Conservation (phyloP, 2,329 filamentous ascomycete species). For the Alternaria conjuncta region DNA sequence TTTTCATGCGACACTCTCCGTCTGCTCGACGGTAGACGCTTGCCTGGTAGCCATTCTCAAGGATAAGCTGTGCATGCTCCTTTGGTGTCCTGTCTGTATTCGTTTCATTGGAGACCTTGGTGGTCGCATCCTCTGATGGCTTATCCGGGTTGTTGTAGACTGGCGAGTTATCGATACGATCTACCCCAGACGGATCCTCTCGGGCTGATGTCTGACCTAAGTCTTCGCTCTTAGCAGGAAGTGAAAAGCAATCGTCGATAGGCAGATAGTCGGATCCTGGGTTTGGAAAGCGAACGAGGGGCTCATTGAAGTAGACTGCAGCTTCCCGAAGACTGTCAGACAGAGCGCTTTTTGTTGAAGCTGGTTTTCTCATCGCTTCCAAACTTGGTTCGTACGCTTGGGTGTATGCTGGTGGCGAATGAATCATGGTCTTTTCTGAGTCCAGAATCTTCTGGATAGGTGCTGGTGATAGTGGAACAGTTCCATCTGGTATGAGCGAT, state of each 20-base stretch:
- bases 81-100: neutral
- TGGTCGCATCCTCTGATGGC: neutral
- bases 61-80: neutral
- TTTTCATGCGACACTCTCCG: neutral
- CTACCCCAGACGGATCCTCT: neutral
- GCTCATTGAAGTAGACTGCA: neutral
- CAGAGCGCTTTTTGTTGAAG: slow-evolving; percentile 33
- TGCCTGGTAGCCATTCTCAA: neutral
- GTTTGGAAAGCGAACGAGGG: neutral
- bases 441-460: slow-evolving; percentile 33
- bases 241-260: neutral
- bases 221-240: neutral
- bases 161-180: neutral
- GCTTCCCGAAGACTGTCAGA: slow-evolving; percentile 16
- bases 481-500: slow-evolving; percentile 26
- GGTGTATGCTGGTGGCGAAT: slow-evolving; percentile 2
- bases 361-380: slow-evolving; percentile 21
- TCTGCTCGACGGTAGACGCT: slow-evolving; percentile 1
- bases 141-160: neutral
- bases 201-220: neutral
- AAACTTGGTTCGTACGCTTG: neutral
- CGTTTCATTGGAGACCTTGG: neutral
- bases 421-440: slow-evolving; percentile 15
- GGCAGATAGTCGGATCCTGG: neutral
- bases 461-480: slow-evolving; percentile 36